Base-by-base conservation (phyloP, 805 yeast genomes). In the Wickerhamomyces xylosicus region DNA sequence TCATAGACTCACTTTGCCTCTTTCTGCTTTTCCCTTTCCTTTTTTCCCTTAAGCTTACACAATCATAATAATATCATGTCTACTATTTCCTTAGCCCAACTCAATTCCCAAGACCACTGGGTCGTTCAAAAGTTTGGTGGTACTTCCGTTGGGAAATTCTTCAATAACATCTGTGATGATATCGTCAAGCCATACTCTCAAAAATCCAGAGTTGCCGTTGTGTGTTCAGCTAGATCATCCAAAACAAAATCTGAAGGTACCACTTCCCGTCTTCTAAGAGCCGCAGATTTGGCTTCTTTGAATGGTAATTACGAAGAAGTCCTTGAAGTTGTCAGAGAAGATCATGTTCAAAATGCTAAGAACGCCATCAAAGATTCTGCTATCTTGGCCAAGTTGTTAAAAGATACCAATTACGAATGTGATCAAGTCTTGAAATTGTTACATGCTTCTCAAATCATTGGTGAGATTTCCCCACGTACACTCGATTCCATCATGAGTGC, bases 121-220 rank as follows among this genome's bases (percentile, higher is more conserved):
- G 59, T 83, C 3, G 83, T 92, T 6, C 98, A 92, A 60, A 92
- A 92, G 61, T 92, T 85, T 54, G 98, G 98, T 36, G 98, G 98
- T 39, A 92, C 98, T 14, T 79, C 92, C 35, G 96, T 92, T 25
- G 98, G 98, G 18, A 92, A 92, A 58, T 89, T 92, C 59, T 85
- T 96, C 9, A 77, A 72, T 37, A 73, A 80, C 47, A 92, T 92
- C 40, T 87, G 86, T 20, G 82, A 83, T 43, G 85, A 86, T 47
- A 86, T 92, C 36, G 84, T 92, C 36, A 77, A 76, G 53, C 74
- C 67, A 19, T 85, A 77, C 56, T 65, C 77, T 28, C 62, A 71
- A 31, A 62, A 64, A 35, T 70, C 69, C 47, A 71, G 80, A 40
- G 95, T 89, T 14, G 97, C 95, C 2, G 94, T 90, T 19, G 98